Conservation (phyloP, 2,329 filamentous ascomycete genomes). For the Dothideomycetes sp. region DNA sequence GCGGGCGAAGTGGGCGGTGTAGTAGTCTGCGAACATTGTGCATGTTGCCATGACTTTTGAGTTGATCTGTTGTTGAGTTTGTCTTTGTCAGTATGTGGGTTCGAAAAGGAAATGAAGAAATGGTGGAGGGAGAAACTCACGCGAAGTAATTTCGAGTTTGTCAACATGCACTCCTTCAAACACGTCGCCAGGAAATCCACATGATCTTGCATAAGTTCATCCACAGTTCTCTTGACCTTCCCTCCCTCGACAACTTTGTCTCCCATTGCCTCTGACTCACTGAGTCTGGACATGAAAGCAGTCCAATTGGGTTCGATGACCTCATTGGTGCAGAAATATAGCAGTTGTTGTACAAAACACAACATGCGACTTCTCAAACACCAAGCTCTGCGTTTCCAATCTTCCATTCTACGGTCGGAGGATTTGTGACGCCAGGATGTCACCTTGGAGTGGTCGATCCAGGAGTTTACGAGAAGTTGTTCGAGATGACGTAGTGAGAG, state of each 20-base stretch:
- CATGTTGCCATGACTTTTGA: slow-evolving; percentile 95
- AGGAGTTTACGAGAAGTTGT: slow-evolving; percentile 73
- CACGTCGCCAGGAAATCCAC: slow-evolving; percentile 97
- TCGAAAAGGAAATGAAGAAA: neutral
- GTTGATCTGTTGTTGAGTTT: slow-evolving; percentile 59
- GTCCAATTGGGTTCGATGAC: slow-evolving; percentile 98
- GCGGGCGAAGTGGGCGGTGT: slow-evolving; percentile 76
- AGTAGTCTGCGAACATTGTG: slow-evolving; percentile 87
- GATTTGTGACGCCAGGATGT: slow-evolving; percentile 66
- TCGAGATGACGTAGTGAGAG: slow-evolving; percentile 85
- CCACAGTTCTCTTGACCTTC: slow-evolving; percentile 68
- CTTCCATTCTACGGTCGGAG: slow-evolving; percentile 65
- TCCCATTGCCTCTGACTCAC: slow-evolving; percentile 47
- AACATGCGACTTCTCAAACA: slow-evolving; percentile 89
- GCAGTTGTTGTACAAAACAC: slow-evolving; percentile 89
- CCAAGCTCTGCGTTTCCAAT: slow-evolving; percentile 90
- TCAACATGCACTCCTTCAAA: slow-evolving; percentile 97
- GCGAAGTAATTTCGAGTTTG: slow-evolving; percentile 85
- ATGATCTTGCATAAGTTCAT: slow-evolving; percentile 97
- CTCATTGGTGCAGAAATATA: slow-evolving; percentile 95
- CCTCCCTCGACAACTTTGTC: slow-evolving; percentile 28
- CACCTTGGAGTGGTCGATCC: slow-evolving; percentile 80
- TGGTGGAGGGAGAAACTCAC: slow-evolving; percentile 50
- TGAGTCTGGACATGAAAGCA: slow-evolving; percentile 78
- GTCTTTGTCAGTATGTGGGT: neutral